Evolutionary conservation across 805 yeast species (phyloP).

Genomic region (Hanseniaspora nectarophila): DNA sequence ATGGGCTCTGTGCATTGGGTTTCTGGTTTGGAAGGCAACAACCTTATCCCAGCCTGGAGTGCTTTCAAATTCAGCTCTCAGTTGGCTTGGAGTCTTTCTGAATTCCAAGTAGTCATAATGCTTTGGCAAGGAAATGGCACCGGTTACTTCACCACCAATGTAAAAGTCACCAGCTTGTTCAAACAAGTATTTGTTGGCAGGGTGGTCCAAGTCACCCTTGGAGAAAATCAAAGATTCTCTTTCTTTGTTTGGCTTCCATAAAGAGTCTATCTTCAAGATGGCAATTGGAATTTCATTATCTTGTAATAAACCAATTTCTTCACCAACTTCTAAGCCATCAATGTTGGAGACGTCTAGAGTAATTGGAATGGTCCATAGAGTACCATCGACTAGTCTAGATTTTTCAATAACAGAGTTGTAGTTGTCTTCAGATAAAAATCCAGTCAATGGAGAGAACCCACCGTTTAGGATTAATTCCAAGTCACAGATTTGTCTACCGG

Average conservation of each 20-base stretch:
- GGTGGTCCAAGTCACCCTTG: conserved; percentile 96
- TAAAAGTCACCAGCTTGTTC: conserved; percentile 71
- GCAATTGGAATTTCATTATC: conserved; percentile 73
- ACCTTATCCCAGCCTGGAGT: conserved; percentile 70
- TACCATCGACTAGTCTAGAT: conserved; percentile 61
- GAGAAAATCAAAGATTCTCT: conserved; percentile 76
- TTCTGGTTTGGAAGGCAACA: conserved; percentile 95
- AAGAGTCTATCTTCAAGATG: conserved; percentile 63
- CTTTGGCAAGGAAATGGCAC: conserved; percentile 65
- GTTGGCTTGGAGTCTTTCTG: conserved; percentile 82
- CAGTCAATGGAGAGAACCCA: conserved; percentile 77
- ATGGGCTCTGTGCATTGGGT: no score
- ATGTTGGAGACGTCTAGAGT: conserved; percentile 60
- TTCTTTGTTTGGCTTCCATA: conserved; percentile 69
- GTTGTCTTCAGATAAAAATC: conserved; percentile 52
- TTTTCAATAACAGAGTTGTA: conserved; percentile 53
- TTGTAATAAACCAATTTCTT: conserved; percentile 63
- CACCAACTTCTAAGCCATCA: conserved; percentile 37
- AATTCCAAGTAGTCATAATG: conserved; percentile 84
- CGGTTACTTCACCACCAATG: conserved; percentile 73
- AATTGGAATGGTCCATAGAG: conserved; percentile 84
- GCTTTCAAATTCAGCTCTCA: conserved; percentile 68
- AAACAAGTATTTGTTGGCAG: conserved; percentile 65
- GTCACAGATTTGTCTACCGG: conserved; percentile 87
- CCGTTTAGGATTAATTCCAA: conserved; percentile 84